These are phyloP conservation scores for Mycena maculata DNA, from an alignment of 768 basidiomycete genomes.

Conservation along the genomic window DNA sequence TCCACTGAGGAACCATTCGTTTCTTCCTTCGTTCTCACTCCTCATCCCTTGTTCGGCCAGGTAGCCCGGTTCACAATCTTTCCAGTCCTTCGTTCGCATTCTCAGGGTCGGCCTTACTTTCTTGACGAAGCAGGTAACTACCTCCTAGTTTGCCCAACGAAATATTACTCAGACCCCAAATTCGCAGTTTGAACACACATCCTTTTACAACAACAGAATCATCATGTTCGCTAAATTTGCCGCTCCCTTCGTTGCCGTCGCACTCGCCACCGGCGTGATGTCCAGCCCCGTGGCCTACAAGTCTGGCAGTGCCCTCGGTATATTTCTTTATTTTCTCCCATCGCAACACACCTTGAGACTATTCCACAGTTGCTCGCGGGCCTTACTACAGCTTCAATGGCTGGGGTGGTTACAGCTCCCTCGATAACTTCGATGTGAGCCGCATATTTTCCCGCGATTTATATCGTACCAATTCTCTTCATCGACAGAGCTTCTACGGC, in stretches of 20 bases:
- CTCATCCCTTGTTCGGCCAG: slow-evolving; percentile 34
- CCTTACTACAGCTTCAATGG: slow-evolving; percentile 46
- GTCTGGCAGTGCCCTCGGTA: slow-evolving; percentile 11
- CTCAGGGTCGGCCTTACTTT: not conserved
- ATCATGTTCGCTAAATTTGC: slow-evolving; percentile 28
- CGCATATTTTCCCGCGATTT: too few species aligned
- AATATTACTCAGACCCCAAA: not conserved
- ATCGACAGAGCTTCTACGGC: slow-evolving; percentile 57
- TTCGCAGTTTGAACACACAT: slow-evolving; percentile 15
- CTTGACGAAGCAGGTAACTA: not conserved
- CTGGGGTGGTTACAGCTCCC: slow-evolving; percentile 48
- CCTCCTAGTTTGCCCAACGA: not conserved
- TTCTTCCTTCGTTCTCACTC: slow-evolving; percentile 44
- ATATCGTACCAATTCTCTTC: too few species aligned
- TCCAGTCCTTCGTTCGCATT: not conserved
- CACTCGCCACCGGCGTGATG: slow-evolving; percentile 43
- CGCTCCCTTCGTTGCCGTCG: slow-evolving; percentile 26
- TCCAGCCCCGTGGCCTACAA: slow-evolving; percentile 38
- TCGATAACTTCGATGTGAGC: slow-evolving; percentile 49
- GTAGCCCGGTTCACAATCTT: slow-evolving; percentile 26
- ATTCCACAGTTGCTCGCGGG: slow-evolving; percentile 25
- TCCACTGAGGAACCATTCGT: slow-evolving; percentile 20
- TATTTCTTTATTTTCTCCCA: not conserved
- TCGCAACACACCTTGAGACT: not conserved
- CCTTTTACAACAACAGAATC: slow-evolving; percentile 33